phyloP scores from a whole-genome alignment of 169 alveolate species.

The Plasmodium billcollinsi region DNA sequence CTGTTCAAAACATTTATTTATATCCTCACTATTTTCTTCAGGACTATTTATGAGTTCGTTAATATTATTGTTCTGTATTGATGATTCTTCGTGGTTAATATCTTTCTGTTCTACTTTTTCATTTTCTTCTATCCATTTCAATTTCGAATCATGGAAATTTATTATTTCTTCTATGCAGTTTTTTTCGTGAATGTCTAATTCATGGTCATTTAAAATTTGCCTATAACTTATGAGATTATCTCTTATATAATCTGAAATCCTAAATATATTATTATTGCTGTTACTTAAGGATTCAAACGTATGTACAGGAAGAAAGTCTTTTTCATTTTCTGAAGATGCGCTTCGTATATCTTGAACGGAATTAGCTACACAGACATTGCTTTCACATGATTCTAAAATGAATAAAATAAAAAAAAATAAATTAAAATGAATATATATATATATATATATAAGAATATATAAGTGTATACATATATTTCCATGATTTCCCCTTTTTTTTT shows the following conservation, averaged over 20 bases:
- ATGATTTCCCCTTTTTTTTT: neutral
- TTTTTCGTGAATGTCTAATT: slow-evolving; percentile 48
- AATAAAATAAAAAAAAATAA: neutral
- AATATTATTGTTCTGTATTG: neutral
- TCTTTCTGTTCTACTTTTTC: neutral
- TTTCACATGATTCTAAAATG: slow-evolving; percentile 37
- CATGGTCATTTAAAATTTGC: slow-evolving; percentile 19
- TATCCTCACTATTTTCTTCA: slow-evolving; percentile 51
- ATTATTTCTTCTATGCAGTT: slow-evolving; percentile 45
- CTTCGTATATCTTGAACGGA: slow-evolving; percentile 37
- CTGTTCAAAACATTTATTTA: slow-evolving; percentile 30
- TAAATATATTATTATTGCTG: slow-evolving; percentile 7
- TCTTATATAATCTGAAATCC: slow-evolving; percentile 10
- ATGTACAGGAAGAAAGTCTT: neutral
- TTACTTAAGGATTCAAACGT: neutral
- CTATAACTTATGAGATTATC: slow-evolving; percentile 15
- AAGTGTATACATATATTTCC: too few species aligned
- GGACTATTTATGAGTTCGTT: neutral
- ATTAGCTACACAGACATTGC: slow-evolving; percentile 43
- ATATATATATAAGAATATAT: too few species aligned
- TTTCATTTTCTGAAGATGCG: slow-evolving; percentile 13
- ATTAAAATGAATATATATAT: neutral
- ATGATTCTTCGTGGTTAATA: neutral
- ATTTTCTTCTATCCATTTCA: slow-evolving; percentile 34
- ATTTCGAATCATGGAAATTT: slow-evolving; percentile 15